Evolutionary conservation across 768 basidiomycete species (phyloP).

Genomic region (Trametes elegans): DNA sequence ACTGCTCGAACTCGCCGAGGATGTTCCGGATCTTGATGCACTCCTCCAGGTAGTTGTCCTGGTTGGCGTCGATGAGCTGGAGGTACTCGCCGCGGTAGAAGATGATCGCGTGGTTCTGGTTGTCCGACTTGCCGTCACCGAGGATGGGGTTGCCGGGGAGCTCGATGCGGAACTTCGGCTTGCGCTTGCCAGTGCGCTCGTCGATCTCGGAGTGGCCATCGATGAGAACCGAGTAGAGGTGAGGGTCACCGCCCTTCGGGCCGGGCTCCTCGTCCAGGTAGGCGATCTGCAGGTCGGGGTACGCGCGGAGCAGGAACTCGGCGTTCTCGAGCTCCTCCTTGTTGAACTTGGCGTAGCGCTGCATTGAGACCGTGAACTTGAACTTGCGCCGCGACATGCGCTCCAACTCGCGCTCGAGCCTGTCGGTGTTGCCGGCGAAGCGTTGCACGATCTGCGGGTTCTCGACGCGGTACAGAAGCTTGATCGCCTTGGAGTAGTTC

Average conservation of each 20-base stretch:
- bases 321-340: conserved; percentile 99
- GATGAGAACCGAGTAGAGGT: conserved; percentile 89
- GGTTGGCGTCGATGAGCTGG: conserved; percentile 99
- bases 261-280: conserved; percentile 96
- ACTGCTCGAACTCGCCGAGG: conserved; percentile 97
- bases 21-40: conserved; percentile 98
- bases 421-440: conserved; percentile 96
- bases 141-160: conserved; percentile 98
- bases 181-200: conserved; percentile 81
- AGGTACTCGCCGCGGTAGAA: conserved; percentile 99
- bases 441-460: conserved; percentile 96
- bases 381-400: conserved; percentile 97
- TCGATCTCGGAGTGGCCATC: conserved; percentile 97
- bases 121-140: conserved; percentile 98
- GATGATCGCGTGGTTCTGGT: conserved; percentile 98
- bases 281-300: conserved; percentile 97
- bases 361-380: conserved; percentile 98
- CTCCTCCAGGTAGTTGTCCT: conserved; percentile 99
- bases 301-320: conserved; percentile 95
- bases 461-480: conserved; percentile 96
- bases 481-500: conserved; percentile 99
- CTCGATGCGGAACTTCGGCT: conserved; percentile 97
- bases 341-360: conserved; percentile 98
- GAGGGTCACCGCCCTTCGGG: conserved; percentile 83
- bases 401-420: conserved; percentile 93